Evolutionary conservation across 2,329 filamentous ascomycete species (phyloP), one percentile per base, ranked within the genome.

Genomic region (Ascochyta fabae): DNA sequence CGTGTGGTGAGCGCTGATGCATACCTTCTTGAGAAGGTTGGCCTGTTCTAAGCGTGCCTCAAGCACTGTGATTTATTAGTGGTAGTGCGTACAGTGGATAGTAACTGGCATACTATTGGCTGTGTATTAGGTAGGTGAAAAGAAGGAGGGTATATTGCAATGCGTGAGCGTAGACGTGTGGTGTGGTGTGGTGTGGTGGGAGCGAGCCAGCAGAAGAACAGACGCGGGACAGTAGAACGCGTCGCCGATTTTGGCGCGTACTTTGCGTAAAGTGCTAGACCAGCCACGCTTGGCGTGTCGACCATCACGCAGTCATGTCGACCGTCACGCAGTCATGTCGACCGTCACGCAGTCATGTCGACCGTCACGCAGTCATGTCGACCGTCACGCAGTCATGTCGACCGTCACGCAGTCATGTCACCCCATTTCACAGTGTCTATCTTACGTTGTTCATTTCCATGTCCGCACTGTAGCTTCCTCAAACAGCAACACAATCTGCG

Each of bases 31-130:
- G 77, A 99, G 86, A 77, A 96, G 84, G 74, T 87, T 85, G 61
- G 96, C 94, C 84, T 98, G 93, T 78, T 95, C 90, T 79, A 99
- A 86, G 81, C 93, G 90, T 86, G 95, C 95, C 86, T 99, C 95
- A 82, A 99, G 88, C 94, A 98, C 84, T 87, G 67, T 43, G 45
- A 42, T 16, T 36, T 38, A 58, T 74, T 62, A 74, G 70, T 52
- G 34, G 13, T 26, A 6, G 1, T 16, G 6, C 15, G 2, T 23
- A n/a, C 27, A 31, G 22, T 22, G n/a, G 15, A n/a, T 34, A 16
- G 9, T 8, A 1, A 19, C 3, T 3, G 43, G 48, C 53, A 6
- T 57, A 57, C 53, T 57, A 27, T 44, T 57, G 48, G 15, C 19
- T 48, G 52, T 54, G 52, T 53, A 47, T 46, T 52, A 52, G 7